Percentiles rank a stretch among this genome's conserved stretches.
Evolutionary conservation across 371 early-diverging fungal species (phyloP).

Genomic region (Zopfochytrium polystomum): DNA sequence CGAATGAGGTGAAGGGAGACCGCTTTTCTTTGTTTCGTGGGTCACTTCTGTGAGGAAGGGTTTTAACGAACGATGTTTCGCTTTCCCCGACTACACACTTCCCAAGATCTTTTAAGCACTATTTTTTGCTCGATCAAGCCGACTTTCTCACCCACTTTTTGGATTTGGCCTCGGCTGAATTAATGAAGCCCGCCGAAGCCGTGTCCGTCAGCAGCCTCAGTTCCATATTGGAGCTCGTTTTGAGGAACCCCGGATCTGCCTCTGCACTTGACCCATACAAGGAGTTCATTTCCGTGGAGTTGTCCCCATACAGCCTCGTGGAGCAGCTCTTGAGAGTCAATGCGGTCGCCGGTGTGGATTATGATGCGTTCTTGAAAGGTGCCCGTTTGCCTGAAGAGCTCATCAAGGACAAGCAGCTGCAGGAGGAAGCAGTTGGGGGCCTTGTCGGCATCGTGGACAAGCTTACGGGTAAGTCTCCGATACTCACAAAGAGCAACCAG

Average conservation of each 20-base stretch:
- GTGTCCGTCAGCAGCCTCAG: slow-evolving; percentile 72
- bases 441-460: not conserved
- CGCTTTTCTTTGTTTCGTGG: not conserved
- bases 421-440: not conserved
- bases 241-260: slow-evolving; percentile 76
- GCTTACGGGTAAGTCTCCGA: not conserved
- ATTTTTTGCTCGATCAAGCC: slow-evolving; percentile 84
- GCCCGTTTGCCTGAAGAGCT: no score
- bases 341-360: slow-evolving; percentile 11
- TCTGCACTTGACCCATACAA: slow-evolving; percentile 78
- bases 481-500: not conserved
- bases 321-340: slow-evolving; percentile 61
- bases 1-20: slow-evolving; percentile 77
- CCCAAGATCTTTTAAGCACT: slow-evolving; percentile 83
- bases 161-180: slow-evolving; percentile 74
- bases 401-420: not conserved
- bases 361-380: slow-evolving; percentile 15
- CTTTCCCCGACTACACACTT: not conserved
- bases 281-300: slow-evolving; percentile 74
- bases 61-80: not conserved
- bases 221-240: slow-evolving; percentile 79
- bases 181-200: slow-evolving; percentile 63
- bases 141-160: slow-evolving; percentile 92
- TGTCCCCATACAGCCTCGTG: slow-evolving; percentile 60
- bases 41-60: not conserved